Percentiles rank a stretch among this genome's conserved stretches.
These are phyloP conservation scores for Roridomyces roridus DNA, from an alignment of 768 basidiomycete species.

Conservation along the genomic window DNA sequence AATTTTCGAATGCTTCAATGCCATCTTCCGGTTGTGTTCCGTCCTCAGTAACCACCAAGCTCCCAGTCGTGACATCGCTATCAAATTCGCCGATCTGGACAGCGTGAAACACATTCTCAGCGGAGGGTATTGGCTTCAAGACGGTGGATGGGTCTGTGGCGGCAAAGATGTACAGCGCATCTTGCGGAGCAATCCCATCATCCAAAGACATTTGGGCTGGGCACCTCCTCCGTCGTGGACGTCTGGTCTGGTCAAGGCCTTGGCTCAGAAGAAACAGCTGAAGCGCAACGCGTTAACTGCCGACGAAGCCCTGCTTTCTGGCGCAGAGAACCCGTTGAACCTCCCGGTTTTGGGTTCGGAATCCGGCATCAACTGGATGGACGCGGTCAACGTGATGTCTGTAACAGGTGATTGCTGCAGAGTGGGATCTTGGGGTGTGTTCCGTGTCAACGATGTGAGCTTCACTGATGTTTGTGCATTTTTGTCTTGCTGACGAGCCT, in stretches of 20 bases:
- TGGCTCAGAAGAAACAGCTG: slow-evolving; percentile 9
- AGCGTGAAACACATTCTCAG: slow-evolving; percentile 9
- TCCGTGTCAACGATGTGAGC: background rate
- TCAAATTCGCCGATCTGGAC: slow-evolving; percentile 12
- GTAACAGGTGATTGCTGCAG: background rate
- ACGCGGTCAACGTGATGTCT: background rate
- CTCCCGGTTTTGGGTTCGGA: background rate
- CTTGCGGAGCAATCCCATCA: slow-evolving; percentile 9
- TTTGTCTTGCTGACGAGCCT: no score
- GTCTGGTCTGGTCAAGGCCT: background rate
- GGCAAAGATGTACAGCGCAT: slow-evolving; percentile 24
- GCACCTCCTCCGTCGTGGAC: slow-evolving; percentile 6
- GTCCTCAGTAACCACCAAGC: slow-evolving; percentile 10
- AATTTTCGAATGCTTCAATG: slow-evolving; percentile 13
- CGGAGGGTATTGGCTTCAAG: slow-evolving; percentile 15
- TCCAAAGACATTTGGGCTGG: slow-evolving; percentile 30
- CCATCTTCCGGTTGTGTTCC: slow-evolving; percentile 1
- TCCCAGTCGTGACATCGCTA: slow-evolving; percentile 9
- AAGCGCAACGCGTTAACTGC: background rate
- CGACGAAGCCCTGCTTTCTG: background rate
- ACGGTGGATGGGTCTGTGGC: slow-evolving; percentile 19
- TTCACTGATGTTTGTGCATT: no score
- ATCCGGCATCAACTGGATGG: background rate
- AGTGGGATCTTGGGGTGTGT: slow-evolving; percentile 6
- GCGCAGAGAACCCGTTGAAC: background rate